Base-by-base conservation (phyloP, 1,284 basidiomycete genomes). In the Malassezia equina region DNA sequence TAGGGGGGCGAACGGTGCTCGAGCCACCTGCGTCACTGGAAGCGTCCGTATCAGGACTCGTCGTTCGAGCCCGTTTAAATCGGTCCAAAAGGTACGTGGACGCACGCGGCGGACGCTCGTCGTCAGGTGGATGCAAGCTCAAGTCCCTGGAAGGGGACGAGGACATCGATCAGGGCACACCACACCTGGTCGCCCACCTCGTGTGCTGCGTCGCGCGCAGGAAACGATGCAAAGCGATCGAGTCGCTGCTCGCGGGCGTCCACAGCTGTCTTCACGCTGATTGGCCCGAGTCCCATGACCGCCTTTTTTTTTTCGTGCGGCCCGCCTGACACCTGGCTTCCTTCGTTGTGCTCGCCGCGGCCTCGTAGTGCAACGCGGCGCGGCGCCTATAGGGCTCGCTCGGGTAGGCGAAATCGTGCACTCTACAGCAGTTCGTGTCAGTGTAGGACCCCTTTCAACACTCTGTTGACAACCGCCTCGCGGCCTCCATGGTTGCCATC, bases 1-100 rank as follows among this genome's bases (percentile, higher is more conserved):
- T 39, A 15, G 36, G 19, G 15, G 36, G 36, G 36, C 36, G 36
- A 8, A 39, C 24, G 39, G 12, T 19, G 21, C 44, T 39, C n/a
- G 28, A 17, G 25, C 49, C 47, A 19, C 41, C 29, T 11, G 41
- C 53, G 25, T 21, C 45, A 45, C 49, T 51, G 13, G 58, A 52
- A 39, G 39, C 25, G 41, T 56, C 55, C 31, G 59, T 58, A 13
- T 49, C 55, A 13, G 55, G 48, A 23, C 46, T 50, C 1, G 47
- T 44, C 8, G 59, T 54, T n/a, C 59, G 49, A 7, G 55, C 55
- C 15, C 59, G 59, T 29, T 61, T 61, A 44, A 51, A 54, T 12
- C 43, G 47, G 29, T 51, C 48, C 4, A 47, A 28, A 39, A 12
- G 33, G 31, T 28, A 25, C 5, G 32, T 48, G 33, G 24, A 19